These are phyloP conservation scores for Psilocybe mexicana DNA, from an alignment of 1,284 basidiomycete species.

Conservation along the genomic window DNA sequence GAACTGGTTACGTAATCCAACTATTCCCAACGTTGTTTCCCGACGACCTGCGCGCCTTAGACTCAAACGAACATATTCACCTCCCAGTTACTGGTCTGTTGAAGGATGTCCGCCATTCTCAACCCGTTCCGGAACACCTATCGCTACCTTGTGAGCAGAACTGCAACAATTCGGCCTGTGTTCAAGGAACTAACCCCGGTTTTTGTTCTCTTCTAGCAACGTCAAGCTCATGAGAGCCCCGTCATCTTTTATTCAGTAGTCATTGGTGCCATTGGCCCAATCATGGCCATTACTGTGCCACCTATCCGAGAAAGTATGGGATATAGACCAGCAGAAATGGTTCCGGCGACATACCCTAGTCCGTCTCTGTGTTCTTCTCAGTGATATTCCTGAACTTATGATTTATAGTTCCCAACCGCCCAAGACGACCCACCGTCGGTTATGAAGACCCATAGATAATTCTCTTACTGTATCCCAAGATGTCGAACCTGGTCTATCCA, in stretches of 20 bases:
- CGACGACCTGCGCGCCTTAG: neutral
- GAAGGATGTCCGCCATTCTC: conserved; percentile 39
- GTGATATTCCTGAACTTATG: conserved; percentile 17
- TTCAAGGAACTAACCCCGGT: neutral
- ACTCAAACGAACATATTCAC: neutral
- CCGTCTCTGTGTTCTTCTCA: conserved; percentile 32
- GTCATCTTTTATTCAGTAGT: conserved; percentile 89
- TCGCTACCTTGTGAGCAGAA: conserved; percentile 46
- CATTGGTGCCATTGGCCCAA: conserved; percentile 77
- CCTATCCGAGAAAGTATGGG: conserved; percentile 77
- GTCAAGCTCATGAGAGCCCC: conserved; percentile 89
- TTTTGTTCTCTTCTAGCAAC: conserved; percentile 42
- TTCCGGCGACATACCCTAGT: conserved; percentile 89
- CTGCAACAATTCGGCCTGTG: neutral
- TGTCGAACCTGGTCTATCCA: neutral
- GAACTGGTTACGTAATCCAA: conserved; percentile 28
- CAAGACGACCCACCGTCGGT: conserved; percentile 48
- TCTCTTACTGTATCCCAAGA: neutral
- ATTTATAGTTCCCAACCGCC: conserved; percentile 47
- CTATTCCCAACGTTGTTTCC: conserved; percentile 4
- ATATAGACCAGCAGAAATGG: conserved; percentile 70
- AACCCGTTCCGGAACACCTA: conserved; percentile 49
- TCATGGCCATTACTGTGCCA: conserved; percentile 76
- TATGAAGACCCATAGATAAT: conserved; percentile 46
- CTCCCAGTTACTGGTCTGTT: neutral